phyloP scores from a whole-genome alignment of 2,329 filamentous ascomycete species.

The Fusarium continuum region DNA sequence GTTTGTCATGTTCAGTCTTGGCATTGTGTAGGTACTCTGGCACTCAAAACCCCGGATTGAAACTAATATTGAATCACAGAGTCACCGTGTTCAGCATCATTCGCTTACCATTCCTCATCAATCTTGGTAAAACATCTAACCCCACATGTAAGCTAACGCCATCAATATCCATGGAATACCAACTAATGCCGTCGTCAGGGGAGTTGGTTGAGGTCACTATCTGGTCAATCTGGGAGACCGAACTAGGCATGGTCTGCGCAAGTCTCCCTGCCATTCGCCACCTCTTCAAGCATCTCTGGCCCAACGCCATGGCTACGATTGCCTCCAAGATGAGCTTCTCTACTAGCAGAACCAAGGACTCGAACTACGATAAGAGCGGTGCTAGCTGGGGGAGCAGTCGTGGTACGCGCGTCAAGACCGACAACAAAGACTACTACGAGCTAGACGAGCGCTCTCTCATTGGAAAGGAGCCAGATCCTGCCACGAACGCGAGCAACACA shows the following conservation, averaged over 20 bases:
- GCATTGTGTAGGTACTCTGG: conserved; percentile 25
- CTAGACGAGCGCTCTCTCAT: conserved; percentile 31
- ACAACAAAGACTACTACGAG: conserved; percentile 32
- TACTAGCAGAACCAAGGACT: conserved; percentile 11
- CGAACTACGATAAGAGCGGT: conserved; percentile 7
- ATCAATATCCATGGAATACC: too few species aligned
- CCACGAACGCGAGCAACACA: not conserved
- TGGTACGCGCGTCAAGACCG: conserved; percentile 24
- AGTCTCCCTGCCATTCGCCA: conserved; percentile 35
- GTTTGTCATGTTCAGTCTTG: conserved; percentile 33
- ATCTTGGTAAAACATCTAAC: conserved; percentile 23
- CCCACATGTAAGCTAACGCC: conserved; percentile 21
- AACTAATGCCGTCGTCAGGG: conserved; percentile 2
- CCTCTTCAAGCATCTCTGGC: conserved; percentile 35
- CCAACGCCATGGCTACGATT: conserved; percentile 35
- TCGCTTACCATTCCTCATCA: conserved; percentile 26
- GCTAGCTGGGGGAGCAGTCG: conserved; percentile 28
- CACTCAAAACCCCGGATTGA: rapidly evolving
- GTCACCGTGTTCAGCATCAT: conserved; percentile 34
- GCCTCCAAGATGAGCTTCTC: conserved; percentile 25
- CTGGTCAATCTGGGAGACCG: conserved; percentile 38
- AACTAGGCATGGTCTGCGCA: conserved; percentile 35
- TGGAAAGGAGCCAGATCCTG: conserved; percentile 10
- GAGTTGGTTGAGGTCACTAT: conserved; percentile 33
- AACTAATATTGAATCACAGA: conserved; percentile 1